Evolutionary conservation across 768 basidiomycete genomes (phyloP).

Genomic region (Serendipita sp.): DNA sequence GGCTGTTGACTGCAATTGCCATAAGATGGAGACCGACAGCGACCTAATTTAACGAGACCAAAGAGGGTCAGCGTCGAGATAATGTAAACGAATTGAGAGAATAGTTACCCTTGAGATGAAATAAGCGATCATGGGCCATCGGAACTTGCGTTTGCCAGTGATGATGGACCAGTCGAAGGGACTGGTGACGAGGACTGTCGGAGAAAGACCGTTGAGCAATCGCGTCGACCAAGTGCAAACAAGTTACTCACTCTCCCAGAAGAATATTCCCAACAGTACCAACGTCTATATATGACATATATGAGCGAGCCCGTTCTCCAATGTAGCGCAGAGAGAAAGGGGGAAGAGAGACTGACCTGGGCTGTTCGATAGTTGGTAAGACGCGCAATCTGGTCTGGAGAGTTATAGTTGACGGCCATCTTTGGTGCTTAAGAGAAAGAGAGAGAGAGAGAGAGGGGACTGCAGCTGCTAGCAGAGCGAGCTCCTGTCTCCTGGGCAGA

Average conservation of each 20-base stretch:
- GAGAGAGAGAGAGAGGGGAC: too few relatives aligned
- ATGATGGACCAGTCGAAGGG: constrained; percentile 3
- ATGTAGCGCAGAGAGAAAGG: background rate
- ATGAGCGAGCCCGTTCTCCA: background rate
- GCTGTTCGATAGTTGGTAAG: background rate
- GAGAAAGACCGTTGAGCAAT: background rate
- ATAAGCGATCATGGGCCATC: constrained; percentile 1
- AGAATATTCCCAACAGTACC: background rate
- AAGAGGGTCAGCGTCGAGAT: background rate
- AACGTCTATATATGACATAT: background rate
- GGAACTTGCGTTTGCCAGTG: background rate
- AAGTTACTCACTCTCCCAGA: background rate
- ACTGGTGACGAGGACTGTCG: background rate
- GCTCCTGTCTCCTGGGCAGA: too few relatives aligned
- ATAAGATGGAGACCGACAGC: background rate
- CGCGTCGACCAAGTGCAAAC: background rate
- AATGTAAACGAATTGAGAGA: background rate
- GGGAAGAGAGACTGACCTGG: background rate
- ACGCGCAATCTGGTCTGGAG: background rate
- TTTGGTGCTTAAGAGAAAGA: too few relatives aligned
- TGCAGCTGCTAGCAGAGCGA: too few relatives aligned
- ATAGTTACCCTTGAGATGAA: background rate
- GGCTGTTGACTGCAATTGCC: background rate
- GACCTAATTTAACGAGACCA: background rate
- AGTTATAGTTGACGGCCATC: background rate